Evolutionary conservation across 83 land plant species (phyloP).

Genomic region (Picea engelmannii): DNA sequence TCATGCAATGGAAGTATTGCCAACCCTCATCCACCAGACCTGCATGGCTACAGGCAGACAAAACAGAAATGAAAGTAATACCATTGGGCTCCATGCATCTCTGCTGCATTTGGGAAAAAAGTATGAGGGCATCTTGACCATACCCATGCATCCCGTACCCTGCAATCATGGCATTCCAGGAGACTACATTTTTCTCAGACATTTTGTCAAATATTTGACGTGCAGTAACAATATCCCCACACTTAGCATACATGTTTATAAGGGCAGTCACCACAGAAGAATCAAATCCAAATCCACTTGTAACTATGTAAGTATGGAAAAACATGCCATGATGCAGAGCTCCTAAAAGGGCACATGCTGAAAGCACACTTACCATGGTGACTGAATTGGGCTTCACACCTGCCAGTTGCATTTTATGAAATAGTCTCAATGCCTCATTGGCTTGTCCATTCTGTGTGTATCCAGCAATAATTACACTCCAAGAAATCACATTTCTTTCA

Average conservation of each 20-base stretch:
- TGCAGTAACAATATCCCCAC: slow-evolving; percentile 6
- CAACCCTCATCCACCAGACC: not conserved
- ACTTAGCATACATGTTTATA: slow-evolving; percentile 22
- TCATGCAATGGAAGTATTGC: not conserved
- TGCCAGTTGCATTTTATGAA: slow-evolving; percentile 18
- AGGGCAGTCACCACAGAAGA: slow-evolving; percentile 12
- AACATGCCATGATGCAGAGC: not conserved
- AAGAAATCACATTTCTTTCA: slow-evolving; percentile 8
- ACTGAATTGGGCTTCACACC: slow-evolving; percentile 21
- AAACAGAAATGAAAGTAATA: not conserved
- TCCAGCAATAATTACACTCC: slow-evolving; percentile 25
- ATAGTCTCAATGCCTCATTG: slow-evolving; percentile 17
- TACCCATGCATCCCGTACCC: not conserved
- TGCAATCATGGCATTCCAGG: slow-evolving; percentile 1
- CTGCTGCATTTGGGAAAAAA: not conserved
- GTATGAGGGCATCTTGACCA: not conserved
- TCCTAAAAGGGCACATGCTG: slow-evolving; percentile 18
- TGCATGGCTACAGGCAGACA: slow-evolving; percentile 2
- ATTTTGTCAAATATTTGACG: not conserved
- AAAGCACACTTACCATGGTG: slow-evolving; percentile 26
- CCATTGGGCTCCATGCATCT: not conserved
- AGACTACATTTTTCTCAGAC: not conserved
- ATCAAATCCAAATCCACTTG: slow-evolving; percentile 1
- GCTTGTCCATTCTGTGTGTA: slow-evolving; percentile 12
- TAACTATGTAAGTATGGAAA: not conserved